phyloP scores from a whole-genome alignment of 176 grass and related monocot genomes.

The Coix lacrymajobi region DNA sequence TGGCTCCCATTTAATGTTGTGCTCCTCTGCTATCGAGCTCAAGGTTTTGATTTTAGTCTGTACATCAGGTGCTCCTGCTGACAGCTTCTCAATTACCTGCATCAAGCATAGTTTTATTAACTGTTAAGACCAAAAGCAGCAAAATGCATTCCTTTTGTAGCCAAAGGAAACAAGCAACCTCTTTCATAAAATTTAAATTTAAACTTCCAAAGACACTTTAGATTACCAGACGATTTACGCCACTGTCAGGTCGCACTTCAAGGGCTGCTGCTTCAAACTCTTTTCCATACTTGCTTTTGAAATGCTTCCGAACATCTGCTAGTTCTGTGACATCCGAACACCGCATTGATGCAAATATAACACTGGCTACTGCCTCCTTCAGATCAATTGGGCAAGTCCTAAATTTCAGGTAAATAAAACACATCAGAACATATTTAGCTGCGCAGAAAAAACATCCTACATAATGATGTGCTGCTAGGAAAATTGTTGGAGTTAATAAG shows the following conservation, averaged over 20 bases:
- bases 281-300: slow-evolving; percentile 90
- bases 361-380: slow-evolving; percentile 90
- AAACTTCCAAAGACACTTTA: background rate
- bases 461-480: slow-evolving; percentile 8
- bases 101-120: slow-evolving; percentile 12
- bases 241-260: slow-evolving; percentile 78
- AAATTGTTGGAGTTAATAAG: no score
- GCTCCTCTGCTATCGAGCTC: slow-evolving; percentile 82
- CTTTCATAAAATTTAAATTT: background rate
- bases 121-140: background rate
- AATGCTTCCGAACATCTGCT: slow-evolving; percentile 76
- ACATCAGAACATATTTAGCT: background rate
- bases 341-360: slow-evolving; percentile 92
- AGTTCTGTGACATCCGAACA: slow-evolving; percentile 92
- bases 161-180: background rate
- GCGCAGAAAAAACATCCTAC: background rate
- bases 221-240: slow-evolving; percentile 81
- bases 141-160: background rate
- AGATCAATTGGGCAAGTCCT: slow-evolving; percentile 91
- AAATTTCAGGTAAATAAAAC: slow-evolving; percentile 27
- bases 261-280: slow-evolving; percentile 80
- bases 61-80: slow-evolving; percentile 79
- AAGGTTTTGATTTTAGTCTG: slow-evolving; percentile 77
- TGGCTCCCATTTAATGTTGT: slow-evolving; percentile 83
- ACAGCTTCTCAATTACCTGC: slow-evolving; percentile 87